phyloP scores from a whole-genome alignment of 805 yeast genomes.

The Millerozyma acaciae region DNA sequence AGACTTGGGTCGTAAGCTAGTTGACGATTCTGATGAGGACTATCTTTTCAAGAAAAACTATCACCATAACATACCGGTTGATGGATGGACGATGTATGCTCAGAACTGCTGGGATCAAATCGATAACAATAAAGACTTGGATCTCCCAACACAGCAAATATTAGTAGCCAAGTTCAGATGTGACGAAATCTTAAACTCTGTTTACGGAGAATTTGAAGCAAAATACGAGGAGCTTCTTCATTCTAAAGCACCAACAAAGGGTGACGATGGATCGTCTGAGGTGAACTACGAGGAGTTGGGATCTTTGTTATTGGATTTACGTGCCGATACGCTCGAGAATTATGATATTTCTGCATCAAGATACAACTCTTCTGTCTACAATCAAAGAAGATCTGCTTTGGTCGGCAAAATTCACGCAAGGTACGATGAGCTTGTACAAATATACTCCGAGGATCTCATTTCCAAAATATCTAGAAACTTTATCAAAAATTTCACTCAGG shows the following conservation, averaged over 20 bases:
- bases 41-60: slow-evolving; percentile 62
- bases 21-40: slow-evolving; percentile 24
- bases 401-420: slow-evolving; percentile 32
- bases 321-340: slow-evolving; percentile 41
- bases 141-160: slow-evolving; percentile 94
- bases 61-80: slow-evolving; percentile 85
- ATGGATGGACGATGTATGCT: slow-evolving; percentile 94
- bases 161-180: slow-evolving; percentile 93
- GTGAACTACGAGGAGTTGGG: slow-evolving; percentile 50
- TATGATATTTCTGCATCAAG: slow-evolving; percentile 76
- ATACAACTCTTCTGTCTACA: slow-evolving; percentile 64
- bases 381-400: slow-evolving; percentile 54
- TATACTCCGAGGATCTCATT: slow-evolving; percentile 3
- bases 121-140: slow-evolving; percentile 87
- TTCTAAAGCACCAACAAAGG: slow-evolving; percentile 7
- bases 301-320: slow-evolving; percentile 37
- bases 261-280: slow-evolving; percentile 3
- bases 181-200: slow-evolving; percentile 67
- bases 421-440: slow-evolving; percentile 34
- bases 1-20: slow-evolving; percentile 60
- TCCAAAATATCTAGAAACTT: slow-evolving; percentile 10
- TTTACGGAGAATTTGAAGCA: slow-evolving; percentile 26
- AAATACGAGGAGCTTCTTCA: slow-evolving; percentile 14
- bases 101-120: slow-evolving; percentile 92
- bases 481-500: slow-evolving; percentile 1